Evolutionary conservation across 345 rosid genomes (phyloP), one percentile per base, ranked within the genome.

Genomic region (Arabidopsis suecica): DNA sequence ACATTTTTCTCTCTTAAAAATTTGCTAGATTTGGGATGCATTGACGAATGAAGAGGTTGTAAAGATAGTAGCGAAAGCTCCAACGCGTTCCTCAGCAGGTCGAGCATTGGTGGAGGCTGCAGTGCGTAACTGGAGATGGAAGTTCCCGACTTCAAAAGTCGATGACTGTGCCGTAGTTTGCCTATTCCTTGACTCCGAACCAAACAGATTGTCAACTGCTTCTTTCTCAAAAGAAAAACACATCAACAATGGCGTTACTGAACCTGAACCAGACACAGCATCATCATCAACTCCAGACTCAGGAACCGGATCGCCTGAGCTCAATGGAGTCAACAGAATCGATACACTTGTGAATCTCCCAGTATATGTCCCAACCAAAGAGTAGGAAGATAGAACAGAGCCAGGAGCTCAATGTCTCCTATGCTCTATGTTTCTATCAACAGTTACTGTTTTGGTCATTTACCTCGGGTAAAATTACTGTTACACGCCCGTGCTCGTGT

Each of bases 141-240:
- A 91, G 79, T 96, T 87, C 79, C 97, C 99, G 0, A 86, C 98
- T 57, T 89, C 99, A 28, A 96, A 89, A 84, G 85, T 93, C 4
- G 98, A 96, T 62, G 99, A 96, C 78, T 96, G 99, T 65, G 98
- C 99, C 4, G 99, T 85, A 3, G 98, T 96, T 59, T 96, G 98
- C 86, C 92, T 96, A 71, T 96, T 87, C 86, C 83, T 96, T 0
- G 87, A 87, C 75, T 78, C 90, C 0, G 51, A 41, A 37, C 71
- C 80, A 20, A 74, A 84, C 76, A 79, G 73, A 40, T 12, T 85
- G 9, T 84, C 88, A 8, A 76, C 83, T 9, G 89, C 88, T 30
- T 86, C 89, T 57, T 72, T 72, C 69, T 78, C 77, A 34, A 40
- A 40, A 13, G 73, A 65, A 4, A 63, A 63, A 45, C 42, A 70